Evolutionary conservation across 177 flowering plant genomes (phyloP).

Genomic region (Telopea speciosissima): DNA sequence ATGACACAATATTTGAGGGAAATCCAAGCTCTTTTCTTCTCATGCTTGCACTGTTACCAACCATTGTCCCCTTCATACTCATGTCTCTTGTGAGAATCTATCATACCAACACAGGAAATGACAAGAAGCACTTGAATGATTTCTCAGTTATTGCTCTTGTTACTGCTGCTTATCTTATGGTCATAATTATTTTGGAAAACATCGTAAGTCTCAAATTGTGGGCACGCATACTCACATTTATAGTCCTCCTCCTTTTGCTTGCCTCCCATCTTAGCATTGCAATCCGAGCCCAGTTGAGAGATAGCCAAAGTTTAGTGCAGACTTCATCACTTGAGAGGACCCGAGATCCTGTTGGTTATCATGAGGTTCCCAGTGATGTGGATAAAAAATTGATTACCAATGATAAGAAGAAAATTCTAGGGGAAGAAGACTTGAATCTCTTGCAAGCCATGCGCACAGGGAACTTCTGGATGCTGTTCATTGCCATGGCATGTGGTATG

Average conservation of each 20-base stretch:
- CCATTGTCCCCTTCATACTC: slow-evolving; percentile 44
- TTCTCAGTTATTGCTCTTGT: slow-evolving; percentile 54
- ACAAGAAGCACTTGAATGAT: slow-evolving; percentile 54
- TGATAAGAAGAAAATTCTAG: slow-evolving; percentile 13
- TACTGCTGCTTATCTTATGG: slow-evolving; percentile 62
- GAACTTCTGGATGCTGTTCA: slow-evolving; percentile 75
- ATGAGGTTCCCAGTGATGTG: slow-evolving; percentile 22
- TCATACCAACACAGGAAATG: slow-evolving; percentile 23
- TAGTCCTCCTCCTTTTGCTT: slow-evolving; percentile 46
- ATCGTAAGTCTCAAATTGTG: slow-evolving; percentile 30
- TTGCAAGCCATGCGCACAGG: slow-evolving; percentile 46
- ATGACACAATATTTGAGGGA: slow-evolving; percentile 44
- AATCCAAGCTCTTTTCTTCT: slow-evolving; percentile 60
- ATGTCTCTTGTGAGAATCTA: slow-evolving; percentile 53
- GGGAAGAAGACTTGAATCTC: slow-evolving; percentile 42
- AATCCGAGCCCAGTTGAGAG: slow-evolving; percentile 37
- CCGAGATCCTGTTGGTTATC: slow-evolving; percentile 20
- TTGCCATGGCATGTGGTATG: slow-evolving; percentile 81
- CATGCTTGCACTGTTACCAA: slow-evolving; percentile 70
- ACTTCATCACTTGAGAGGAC: slow-evolving; percentile 17
- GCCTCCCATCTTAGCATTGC: slow-evolving; percentile 49
- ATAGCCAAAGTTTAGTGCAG: slow-evolving; percentile 17
- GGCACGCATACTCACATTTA: slow-evolving; percentile 28
- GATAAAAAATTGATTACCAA: slow-evolving; percentile 7
- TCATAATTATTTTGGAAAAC: slow-evolving; percentile 58